These are phyloP conservation scores for Pseudogymnoascus sp. DNA, from an alignment of 2,329 filamentous ascomycete genomes.

Conservation along the genomic window DNA sequence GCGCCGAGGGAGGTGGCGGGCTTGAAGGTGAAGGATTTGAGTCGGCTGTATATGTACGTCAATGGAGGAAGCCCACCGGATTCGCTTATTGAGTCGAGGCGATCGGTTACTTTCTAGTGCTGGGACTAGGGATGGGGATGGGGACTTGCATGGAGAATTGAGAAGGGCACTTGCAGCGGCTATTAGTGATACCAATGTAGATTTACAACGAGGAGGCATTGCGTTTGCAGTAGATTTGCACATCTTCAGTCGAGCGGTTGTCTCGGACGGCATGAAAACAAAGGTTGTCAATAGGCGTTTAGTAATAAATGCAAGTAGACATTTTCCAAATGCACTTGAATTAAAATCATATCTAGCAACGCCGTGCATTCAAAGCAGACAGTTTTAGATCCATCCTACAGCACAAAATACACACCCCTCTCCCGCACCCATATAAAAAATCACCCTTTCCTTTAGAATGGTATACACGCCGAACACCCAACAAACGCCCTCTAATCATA, in stretches of 20 bases:
- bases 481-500: not conserved
- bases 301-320: not conserved
- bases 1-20: not conserved
- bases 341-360: not conserved
- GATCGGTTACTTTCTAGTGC: not conserved
- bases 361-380: not conserved
- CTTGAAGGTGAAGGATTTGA: conserved; percentile 12
- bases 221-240: not conserved
- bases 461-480: not conserved
- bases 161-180: not conserved
- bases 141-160: not conserved
- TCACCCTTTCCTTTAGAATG: not conserved
- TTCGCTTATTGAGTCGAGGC: not conserved
- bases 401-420: not conserved
- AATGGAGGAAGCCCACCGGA: conserved; percentile 9
- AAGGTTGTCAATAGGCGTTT: not conserved
- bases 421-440: not conserved
- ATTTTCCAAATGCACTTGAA: not conserved
- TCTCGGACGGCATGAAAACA: not conserved
- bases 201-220: not conserved
- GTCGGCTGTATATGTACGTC: conserved; percentile 14
- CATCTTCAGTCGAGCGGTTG: not conserved
- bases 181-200: not conserved
- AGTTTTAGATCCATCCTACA: not conserved
- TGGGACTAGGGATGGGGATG: not conserved